Percentiles rank a stretch among this genome's conserved stretches.
phyloP scores from a whole-genome alignment of 331 rosid species.

The Arachis monticola region DNA sequence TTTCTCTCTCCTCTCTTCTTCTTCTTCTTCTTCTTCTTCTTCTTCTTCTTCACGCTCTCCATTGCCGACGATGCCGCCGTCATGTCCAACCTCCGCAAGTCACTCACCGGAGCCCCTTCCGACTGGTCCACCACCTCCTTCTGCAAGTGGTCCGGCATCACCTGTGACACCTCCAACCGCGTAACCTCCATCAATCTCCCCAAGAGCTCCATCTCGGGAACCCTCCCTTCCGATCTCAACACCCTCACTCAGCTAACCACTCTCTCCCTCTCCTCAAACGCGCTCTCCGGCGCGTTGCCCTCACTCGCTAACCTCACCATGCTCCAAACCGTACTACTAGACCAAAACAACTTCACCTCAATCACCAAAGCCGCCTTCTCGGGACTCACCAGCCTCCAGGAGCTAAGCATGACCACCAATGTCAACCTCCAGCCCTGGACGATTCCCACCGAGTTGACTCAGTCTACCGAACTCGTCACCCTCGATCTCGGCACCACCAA shows the following conservation, averaged over 20 bases:
- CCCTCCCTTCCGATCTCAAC: conserved; percentile 63
- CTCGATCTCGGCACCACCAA: conserved; percentile 49
- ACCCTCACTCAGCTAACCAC: conserved; percentile 59
- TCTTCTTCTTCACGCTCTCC: conserved; percentile 6
- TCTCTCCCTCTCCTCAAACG: conserved; percentile 63
- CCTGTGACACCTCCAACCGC: conserved; percentile 49
- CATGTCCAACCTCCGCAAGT: conserved; percentile 51
- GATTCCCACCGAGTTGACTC: conserved; percentile 60
- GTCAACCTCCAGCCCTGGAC: conserved; percentile 53
- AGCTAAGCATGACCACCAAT: conserved; percentile 50
- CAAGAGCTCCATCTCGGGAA: conserved; percentile 47
- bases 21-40: background rate
- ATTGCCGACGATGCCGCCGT: conserved; percentile 61
- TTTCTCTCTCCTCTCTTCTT: conserved; percentile 27
- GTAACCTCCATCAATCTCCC: conserved; percentile 57
- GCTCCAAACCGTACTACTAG: conserved; percentile 51
- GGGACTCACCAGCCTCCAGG: conserved; percentile 62
- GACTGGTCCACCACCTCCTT: conserved; percentile 51
- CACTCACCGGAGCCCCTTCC: conserved; percentile 46
- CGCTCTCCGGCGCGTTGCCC: conserved; percentile 60
- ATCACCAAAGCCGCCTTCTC: conserved; percentile 50
- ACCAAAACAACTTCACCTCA: conserved; percentile 66
- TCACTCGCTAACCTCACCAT: conserved; percentile 62
- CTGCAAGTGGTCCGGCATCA: conserved; percentile 62
- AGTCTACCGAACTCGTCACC: conserved; percentile 51